phyloP scores from a whole-genome alignment of 1,284 basidiomycete species.

The Bjerkandera adusta region DNA sequence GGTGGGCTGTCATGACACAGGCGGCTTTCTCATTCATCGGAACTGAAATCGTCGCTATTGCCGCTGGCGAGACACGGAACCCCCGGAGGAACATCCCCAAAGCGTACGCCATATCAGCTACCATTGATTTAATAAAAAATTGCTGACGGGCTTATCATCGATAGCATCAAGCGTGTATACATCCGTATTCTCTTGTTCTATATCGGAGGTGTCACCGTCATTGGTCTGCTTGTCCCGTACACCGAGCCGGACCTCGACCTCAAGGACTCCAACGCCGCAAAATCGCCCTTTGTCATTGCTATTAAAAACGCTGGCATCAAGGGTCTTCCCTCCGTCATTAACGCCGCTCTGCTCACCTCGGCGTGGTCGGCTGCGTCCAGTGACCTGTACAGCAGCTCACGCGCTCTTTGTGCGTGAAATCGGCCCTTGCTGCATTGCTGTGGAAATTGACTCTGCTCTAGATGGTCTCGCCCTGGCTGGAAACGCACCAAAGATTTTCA shows the following conservation, averaged over 20 bases:
- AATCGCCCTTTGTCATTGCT: constrained; percentile 86
- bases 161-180: constrained; percentile 46
- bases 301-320: constrained; percentile 74
- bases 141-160: not conserved
- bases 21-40: constrained; percentile 84
- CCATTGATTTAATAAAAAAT: not conserved
- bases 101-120: constrained; percentile 19
- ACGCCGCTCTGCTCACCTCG: constrained; percentile 81
- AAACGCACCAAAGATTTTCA: constrained; percentile 78
- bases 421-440: too few species aligned
- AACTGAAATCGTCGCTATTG: constrained; percentile 79
- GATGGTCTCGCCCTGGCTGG: constrained; percentile 76
- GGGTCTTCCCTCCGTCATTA: constrained; percentile 71
- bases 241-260: constrained; percentile 58
- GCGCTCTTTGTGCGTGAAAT: constrained; percentile 75
- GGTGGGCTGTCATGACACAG: constrained; percentile 65
- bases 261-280: constrained; percentile 56
- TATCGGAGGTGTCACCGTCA: constrained; percentile 43
- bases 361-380: constrained; percentile 87
- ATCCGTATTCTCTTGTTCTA: constrained; percentile 44
- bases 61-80: constrained; percentile 30
- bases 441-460: constrained; percentile 28
- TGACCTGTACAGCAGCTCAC: constrained; percentile 79
- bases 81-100: constrained; percentile 36
- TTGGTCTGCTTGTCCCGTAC: constrained; percentile 77